Percentiles rank a stretch among this genome's conserved stretches.
These are phyloP conservation scores for Neophaeococcomyces mojaviensis DNA, from an alignment of 2,329 filamentous ascomycete species.

Conservation along the genomic window DNA sequence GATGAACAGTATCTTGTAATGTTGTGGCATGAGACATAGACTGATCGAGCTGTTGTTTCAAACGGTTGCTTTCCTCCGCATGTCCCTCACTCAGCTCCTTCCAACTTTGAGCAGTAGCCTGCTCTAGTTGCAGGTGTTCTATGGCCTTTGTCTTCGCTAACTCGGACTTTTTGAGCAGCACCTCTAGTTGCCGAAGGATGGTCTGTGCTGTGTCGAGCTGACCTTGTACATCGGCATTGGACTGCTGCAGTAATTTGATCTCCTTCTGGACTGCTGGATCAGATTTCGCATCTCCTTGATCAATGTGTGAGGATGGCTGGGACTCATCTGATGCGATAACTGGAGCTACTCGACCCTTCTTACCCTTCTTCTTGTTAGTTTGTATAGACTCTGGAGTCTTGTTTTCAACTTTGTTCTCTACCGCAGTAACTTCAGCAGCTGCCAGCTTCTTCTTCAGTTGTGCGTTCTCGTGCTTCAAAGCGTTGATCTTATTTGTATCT, in stretches of 20 bases:
- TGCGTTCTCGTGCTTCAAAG: constrained; percentile 9
- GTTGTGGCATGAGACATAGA: constrained; percentile 1
- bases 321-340: not conserved
- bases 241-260: constrained; percentile 5
- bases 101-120: constrained; percentile 8
- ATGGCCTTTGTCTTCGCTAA: constrained; percentile 2
- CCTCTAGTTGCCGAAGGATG: constrained; percentile 5
- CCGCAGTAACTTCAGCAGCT: not conserved
- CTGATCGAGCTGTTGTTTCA: constrained; percentile 4
- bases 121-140: constrained; percentile 7
- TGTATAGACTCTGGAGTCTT: not conserved
- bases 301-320: not conserved
- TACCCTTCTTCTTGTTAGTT: constrained; percentile 8
- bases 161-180: constrained; percentile 3
- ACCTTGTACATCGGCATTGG: constrained; percentile 1
- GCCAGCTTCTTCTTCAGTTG: constrained; percentile 9
- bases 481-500: constrained; percentile 8
- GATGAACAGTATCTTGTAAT: constrained; percentile 4
- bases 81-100: constrained; percentile 8
- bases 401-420: constrained; percentile 2
- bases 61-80: constrained; percentile 6
- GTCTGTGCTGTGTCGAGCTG: constrained; percentile 5
- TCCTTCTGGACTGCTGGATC: constrained; percentile 1
- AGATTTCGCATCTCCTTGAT: not conserved
- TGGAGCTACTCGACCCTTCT: not conserved